Evolutionary conservation across 2,329 filamentous ascomycete genomes (phyloP).

Genomic region (Ascochyta viciae-villosae): DNA sequence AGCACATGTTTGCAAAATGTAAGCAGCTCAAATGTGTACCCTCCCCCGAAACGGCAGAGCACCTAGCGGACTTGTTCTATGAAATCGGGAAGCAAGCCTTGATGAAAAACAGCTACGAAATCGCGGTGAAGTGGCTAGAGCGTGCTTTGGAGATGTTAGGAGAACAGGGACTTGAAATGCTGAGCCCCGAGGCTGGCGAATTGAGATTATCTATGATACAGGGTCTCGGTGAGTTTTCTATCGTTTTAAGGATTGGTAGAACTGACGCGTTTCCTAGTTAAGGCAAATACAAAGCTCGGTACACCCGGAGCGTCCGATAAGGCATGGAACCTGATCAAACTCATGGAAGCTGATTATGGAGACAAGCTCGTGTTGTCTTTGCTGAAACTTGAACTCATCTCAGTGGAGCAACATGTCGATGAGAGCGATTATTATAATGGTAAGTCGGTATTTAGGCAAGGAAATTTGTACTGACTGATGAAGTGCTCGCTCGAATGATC

Average conservation of each 20-base stretch:
- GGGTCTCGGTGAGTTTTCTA: slow-evolving; percentile 43
- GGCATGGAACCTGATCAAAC: slow-evolving; percentile 64
- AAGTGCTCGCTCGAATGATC: slow-evolving; percentile 68
- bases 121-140: slow-evolving; percentile 76
- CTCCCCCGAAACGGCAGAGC: slow-evolving; percentile 63
- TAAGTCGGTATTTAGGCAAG: slow-evolving; percentile 19
- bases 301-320: slow-evolving; percentile 56
- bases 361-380: slow-evolving; percentile 71
- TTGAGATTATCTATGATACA: slow-evolving; percentile 73
- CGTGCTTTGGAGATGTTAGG: slow-evolving; percentile 69
- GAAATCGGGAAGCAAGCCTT: slow-evolving; percentile 72
- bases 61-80: slow-evolving; percentile 71
- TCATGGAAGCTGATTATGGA: slow-evolving; percentile 70
- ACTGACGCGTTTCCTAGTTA: slow-evolving; percentile 55
- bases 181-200: slow-evolving; percentile 68
- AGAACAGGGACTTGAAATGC: slow-evolving; percentile 59
- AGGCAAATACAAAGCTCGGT: slow-evolving; percentile 59
- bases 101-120: slow-evolving; percentile 58
- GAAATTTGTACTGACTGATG: slow-evolving; percentile 17
- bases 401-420: slow-evolving; percentile 49
- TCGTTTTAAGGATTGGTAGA: too few species aligned
- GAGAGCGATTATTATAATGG: slow-evolving; percentile 51
- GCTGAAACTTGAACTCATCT: slow-evolving; percentile 72
- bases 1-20: slow-evolving; percentile 75
- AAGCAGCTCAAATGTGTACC: slow-evolving; percentile 48